Conservation (phyloP, 2,329 filamentous ascomycete genomes). For the Daldinia sp. region DNA sequence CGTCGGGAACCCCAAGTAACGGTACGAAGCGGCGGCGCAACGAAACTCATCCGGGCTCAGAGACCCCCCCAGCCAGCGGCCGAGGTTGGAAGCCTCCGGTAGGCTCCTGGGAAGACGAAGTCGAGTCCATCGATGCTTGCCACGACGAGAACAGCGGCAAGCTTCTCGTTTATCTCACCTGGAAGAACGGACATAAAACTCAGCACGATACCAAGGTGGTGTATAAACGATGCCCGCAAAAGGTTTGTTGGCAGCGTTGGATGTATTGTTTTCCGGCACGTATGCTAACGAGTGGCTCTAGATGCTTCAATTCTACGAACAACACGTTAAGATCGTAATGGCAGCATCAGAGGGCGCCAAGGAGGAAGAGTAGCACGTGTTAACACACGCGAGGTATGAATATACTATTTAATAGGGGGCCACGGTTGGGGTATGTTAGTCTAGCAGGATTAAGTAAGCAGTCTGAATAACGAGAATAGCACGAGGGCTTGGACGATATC, state of each 20-base stretch:
- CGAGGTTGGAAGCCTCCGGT: constrained; percentile 71
- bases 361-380: constrained; percentile 32
- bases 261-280: neutral
- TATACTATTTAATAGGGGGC: neutral
- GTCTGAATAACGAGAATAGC: neutral
- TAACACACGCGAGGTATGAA: neutral
- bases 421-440: too few relatives aligned
- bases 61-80: constrained; percentile 57
- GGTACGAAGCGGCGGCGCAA: constrained; percentile 59
- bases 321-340: constrained; percentile 63
- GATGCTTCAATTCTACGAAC: constrained; percentile 69
- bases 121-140: constrained; percentile 75
- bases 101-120: constrained; percentile 80
- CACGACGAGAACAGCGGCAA: constrained; percentile 68
- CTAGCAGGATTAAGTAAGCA: neutral
- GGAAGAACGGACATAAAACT: constrained; percentile 78
- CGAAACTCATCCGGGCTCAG: constrained; percentile 58
- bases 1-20: constrained; percentile 50
- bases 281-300: constrained; percentile 40
- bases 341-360: constrained; percentile 33
- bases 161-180: constrained; percentile 74
- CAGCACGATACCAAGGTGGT: constrained; percentile 74
- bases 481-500: neutral
- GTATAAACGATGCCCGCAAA: constrained; percentile 81
- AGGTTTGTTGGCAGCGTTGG: constrained; percentile 56